A percentile compares a stretch with the other conserved stretches of the same genome.
Evolutionary conservation across 2,329 filamentous ascomycete species (phyloP).

Genomic region (Dothidotthia symphoricarpi): DNA sequence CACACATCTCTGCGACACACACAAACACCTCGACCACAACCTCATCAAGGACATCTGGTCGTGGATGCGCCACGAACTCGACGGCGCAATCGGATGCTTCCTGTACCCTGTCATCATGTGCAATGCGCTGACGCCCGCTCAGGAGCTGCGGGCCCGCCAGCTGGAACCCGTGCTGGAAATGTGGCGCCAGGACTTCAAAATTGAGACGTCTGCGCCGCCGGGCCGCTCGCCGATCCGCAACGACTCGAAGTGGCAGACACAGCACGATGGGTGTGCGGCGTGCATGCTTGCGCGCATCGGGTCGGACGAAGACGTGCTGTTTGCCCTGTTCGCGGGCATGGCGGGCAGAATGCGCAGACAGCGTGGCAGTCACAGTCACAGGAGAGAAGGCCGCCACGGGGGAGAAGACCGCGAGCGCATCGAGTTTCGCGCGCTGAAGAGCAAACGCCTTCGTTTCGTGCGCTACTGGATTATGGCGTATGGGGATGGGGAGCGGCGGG

Average conservation of each 20-base stretch:
- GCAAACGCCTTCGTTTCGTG: slow-evolving; percentile 23
- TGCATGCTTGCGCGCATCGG: slow-evolving; percentile 36
- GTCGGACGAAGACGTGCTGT: slow-evolving; percentile 19
- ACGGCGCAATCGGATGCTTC: slow-evolving; percentile 22
- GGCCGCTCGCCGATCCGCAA: slow-evolving; percentile 15
- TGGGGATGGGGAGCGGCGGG: slow-evolving; percentile 4
- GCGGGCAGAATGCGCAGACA: slow-evolving; percentile 7
- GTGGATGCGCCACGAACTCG: slow-evolving; percentile 25
- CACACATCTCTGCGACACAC: slow-evolving; percentile 22
- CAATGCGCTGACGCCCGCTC: slow-evolving; percentile 9
- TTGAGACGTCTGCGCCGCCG: slow-evolving; percentile 13
- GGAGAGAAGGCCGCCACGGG: no score
- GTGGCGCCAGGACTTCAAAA: slow-evolving; percentile 21
- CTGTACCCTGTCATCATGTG: slow-evolving; percentile 28
- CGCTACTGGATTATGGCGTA: slow-evolving; percentile 24
- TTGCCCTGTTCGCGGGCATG: slow-evolving; percentile 29
- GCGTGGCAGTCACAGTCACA: no score
- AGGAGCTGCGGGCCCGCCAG: slow-evolving; percentile 21
- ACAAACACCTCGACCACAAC: slow-evolving; percentile 22
- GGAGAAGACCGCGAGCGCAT: slow-evolving; percentile 3
- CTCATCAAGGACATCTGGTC: slow-evolving; percentile 24
- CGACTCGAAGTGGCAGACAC: slow-evolving; percentile 20
- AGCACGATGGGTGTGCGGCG: slow-evolving; percentile 25
- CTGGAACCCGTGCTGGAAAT: slow-evolving; percentile 33
- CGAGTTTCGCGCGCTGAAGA: slow-evolving; percentile 12